Conservation (phyloP, 306 rosid genomes). For the Benincasa hispida region DNA sequence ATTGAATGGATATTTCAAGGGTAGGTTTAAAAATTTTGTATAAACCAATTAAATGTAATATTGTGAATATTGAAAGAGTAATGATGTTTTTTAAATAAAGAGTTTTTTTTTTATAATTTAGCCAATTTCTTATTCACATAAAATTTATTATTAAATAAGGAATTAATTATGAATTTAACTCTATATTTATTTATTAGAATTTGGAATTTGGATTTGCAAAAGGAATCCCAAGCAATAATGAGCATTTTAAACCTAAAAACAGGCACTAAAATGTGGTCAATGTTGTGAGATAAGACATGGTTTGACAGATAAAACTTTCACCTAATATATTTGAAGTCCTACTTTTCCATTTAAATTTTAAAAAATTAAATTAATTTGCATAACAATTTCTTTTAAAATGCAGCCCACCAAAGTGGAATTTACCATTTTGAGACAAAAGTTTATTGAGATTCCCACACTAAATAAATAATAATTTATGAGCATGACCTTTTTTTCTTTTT, state of each 20-base stretch:
- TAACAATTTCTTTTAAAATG: neutral
- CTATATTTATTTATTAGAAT: neutral
- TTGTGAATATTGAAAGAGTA: too few species aligned
- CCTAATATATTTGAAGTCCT: neutral
- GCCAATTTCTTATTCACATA: too few species aligned
- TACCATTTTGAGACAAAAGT: neutral
- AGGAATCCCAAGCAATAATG: neutral
- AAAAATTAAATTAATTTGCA: neutral
- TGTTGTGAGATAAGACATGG: neutral
- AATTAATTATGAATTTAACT: too few species aligned
- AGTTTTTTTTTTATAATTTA: too few species aligned
- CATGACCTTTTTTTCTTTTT: neutral
- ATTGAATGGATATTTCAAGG: too few species aligned
- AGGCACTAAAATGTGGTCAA: neutral
- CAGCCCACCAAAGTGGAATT: conserved; percentile 1
- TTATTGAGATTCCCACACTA: neutral
- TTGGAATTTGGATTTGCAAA: neutral
- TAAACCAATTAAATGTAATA: too few species aligned
- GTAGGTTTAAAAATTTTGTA: too few species aligned
- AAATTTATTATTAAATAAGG: too few species aligned
- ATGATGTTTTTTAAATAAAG: too few species aligned
- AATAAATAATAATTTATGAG: neutral
- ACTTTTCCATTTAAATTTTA: neutral
- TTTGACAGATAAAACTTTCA: neutral
- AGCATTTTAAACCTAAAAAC: neutral